These are phyloP conservation scores for Aureobasidium sp. DNA, from an alignment of 2,329 filamentous ascomycete genomes.

Conservation along the genomic window DNA sequence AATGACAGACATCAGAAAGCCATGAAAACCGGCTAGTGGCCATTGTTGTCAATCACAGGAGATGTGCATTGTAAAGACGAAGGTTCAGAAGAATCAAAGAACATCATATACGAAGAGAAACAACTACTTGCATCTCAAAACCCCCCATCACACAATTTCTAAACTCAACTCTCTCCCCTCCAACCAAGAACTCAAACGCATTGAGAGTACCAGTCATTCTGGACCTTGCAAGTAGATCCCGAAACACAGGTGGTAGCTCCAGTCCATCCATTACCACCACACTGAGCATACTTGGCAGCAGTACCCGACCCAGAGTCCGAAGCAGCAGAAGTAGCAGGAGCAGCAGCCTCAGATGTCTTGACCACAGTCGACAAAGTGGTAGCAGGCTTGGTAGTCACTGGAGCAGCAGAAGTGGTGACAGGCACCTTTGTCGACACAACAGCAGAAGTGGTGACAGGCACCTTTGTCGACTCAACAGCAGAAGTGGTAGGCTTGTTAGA, in stretches of 20 bases:
- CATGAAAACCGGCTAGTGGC: no score
- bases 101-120: no score
- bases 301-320: background rate
- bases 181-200: slow-evolving; percentile 19
- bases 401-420: background rate
- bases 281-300: slow-evolving; percentile 23
- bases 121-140: no score
- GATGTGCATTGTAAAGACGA: no score
- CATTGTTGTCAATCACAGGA: no score
- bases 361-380: background rate
- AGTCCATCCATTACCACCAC: slow-evolving; percentile 30
- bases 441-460: slow-evolving; percentile 8
- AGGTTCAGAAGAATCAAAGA: no score
- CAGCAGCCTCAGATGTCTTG: slow-evolving; percentile 3
- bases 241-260: slow-evolving; percentile 28
- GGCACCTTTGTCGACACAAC: background rate
- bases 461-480: background rate
- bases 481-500: background rate
- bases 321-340: slow-evolving; percentile 5
- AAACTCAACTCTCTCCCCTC: no score
- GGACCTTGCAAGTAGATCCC: slow-evolving; percentile 27
- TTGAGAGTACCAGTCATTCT: slow-evolving; percentile 33
- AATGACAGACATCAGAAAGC: no score
- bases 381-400: background rate
- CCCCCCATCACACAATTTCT: no score